Percentiles rank a stretch among this genome's conserved stretches.
These are phyloP conservation scores for Gossypium ekmanianum DNA, from an alignment of 345 rosid species.

Conservation along the genomic window DNA sequence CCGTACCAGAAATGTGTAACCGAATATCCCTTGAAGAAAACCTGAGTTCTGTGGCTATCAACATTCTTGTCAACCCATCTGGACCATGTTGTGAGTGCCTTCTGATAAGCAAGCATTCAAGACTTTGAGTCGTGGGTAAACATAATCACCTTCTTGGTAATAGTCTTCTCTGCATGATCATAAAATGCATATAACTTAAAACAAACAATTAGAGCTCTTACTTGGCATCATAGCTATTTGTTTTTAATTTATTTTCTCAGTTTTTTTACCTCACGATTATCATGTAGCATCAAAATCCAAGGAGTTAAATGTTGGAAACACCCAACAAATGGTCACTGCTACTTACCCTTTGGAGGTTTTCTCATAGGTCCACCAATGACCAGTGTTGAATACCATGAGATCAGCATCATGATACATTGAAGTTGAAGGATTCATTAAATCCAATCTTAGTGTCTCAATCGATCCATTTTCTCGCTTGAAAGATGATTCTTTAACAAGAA, in stretches of 20 bases:
- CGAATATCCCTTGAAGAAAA: slow-evolving; percentile 78
- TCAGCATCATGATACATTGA: slow-evolving; percentile 75
- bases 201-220: background rate
- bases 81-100: slow-evolving; percentile 83
- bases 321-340: background rate
- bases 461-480: slow-evolving; percentile 48
- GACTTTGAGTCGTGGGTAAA: slow-evolving; percentile 71
- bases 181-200: background rate
- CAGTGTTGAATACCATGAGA: slow-evolving; percentile 75
- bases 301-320: background rate
- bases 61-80: slow-evolving; percentile 77
- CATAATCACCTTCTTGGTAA: slow-evolving; percentile 79
- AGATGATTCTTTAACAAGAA: slow-evolving; percentile 77
- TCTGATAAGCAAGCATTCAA: slow-evolving; percentile 75
- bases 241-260: background rate
- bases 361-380: slow-evolving; percentile 99
- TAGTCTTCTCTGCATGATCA: slow-evolving; percentile 54
- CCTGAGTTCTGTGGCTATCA: slow-evolving; percentile 42
- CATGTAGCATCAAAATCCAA: background rate
- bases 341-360: slow-evolving; percentile 85
- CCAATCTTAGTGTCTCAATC: slow-evolving; percentile 73
- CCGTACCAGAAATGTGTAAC: slow-evolving; percentile 76
- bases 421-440: slow-evolving; percentile 71
- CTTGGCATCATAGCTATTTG: background rate
- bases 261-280: too few species aligned